Evolutionary conservation across 2,329 filamentous ascomycete genomes (phyloP).

Genomic region (Incumbomyces delicatus): DNA sequence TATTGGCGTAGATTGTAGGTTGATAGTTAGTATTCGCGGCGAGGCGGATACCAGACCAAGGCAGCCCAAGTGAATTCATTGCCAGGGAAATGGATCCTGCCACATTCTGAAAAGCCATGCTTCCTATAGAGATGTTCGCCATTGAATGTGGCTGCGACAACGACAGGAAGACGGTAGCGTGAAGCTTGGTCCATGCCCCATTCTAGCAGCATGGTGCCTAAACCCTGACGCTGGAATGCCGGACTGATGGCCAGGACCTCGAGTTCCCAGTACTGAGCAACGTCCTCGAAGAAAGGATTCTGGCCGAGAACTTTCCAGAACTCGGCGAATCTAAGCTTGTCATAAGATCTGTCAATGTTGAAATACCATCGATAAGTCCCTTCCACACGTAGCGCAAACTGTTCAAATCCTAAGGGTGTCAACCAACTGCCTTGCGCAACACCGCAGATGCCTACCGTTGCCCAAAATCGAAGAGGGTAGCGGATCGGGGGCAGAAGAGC

Average conservation of each 20-base stretch:
- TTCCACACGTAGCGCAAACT: slow-evolving; percentile 11
- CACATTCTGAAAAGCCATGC: slow-evolving; percentile 23
- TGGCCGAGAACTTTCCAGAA: slow-evolving; percentile 5
- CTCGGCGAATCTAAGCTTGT: slow-evolving; percentile 4
- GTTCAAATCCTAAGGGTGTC: slow-evolving; percentile 12
- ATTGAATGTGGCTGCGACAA: slow-evolving; percentile 21
- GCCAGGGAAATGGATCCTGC: slow-evolving; percentile 7
- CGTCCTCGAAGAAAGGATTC: slow-evolving; percentile 11
- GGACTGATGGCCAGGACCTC: slow-evolving; percentile 21
- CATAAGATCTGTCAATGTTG: slow-evolving; percentile 10
- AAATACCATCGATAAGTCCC: slow-evolving; percentile 10
- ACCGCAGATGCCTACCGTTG: slow-evolving; percentile 7
- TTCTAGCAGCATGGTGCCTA: slow-evolving; percentile 22
- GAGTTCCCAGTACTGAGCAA: slow-evolving; percentile 21
- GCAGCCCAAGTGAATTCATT: slow-evolving; percentile 6
- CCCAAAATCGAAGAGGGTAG: slow-evolving; percentile 8
- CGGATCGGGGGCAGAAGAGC: background rate
- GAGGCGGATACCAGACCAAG: slow-evolving; percentile 13
- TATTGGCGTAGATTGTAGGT: no score
- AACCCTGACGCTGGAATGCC: slow-evolving; percentile 21
- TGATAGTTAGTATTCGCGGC: no score
- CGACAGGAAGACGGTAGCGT: slow-evolving; percentile 17
- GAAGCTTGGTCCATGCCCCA: slow-evolving; percentile 19
- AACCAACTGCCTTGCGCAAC: background rate
- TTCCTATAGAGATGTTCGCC: slow-evolving; percentile 23